Evolutionary conservation across 257 asterid genomes (phyloP), one percentile per base, ranked within the genome.

Genomic region (Lavandula angustifolia): DNA sequence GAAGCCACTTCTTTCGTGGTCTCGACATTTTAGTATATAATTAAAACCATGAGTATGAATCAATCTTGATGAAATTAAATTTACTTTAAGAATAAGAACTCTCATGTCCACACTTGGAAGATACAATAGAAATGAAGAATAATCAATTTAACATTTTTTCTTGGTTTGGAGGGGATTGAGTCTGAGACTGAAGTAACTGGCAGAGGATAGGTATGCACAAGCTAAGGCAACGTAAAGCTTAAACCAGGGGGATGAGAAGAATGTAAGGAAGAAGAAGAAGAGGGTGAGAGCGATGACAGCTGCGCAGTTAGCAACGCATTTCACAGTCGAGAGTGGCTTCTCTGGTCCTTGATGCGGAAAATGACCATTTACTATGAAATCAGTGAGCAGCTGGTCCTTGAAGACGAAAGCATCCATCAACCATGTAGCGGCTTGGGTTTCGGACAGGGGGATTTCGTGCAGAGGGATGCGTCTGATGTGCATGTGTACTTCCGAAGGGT

Each of bases 401-500:
- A 54, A 41, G 22, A 65, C 68, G 51, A 85, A 92, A 61, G 83
- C 77, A 49, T 87, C 80, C 83, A 81, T 81, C 80, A 92, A 72
- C 98, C 98, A 92, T 6, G 81, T 66, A 10, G 81, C 61, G 47
- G 77, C 82, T 73, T 71, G 84, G 38, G 46, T 53, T 51, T 87
- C 96, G 2, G 87, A 75, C 32, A 53, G 7, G 3, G 96, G 96
- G 76, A 89, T 87, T 63, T 81, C 80, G 4, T 65, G 33, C 0
- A 77, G 33, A 54, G 85, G 74, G 61, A 87, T 74, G 4, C 97
- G 88, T 35, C 80, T 73, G 22, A 92, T 64, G 46, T 89, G 91
- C 76, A 92, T 87, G 81, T 92, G 96, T 38, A 92, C 96, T 78
- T 92, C 96, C 8, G 96, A 80, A 1, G 98, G 98, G 64, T 87